A percentile compares a stretch with the other conserved stretches of the same genome.
Conservation (phyloP, 305 asterid genomes). For the Salvia sclarea region DNA sequence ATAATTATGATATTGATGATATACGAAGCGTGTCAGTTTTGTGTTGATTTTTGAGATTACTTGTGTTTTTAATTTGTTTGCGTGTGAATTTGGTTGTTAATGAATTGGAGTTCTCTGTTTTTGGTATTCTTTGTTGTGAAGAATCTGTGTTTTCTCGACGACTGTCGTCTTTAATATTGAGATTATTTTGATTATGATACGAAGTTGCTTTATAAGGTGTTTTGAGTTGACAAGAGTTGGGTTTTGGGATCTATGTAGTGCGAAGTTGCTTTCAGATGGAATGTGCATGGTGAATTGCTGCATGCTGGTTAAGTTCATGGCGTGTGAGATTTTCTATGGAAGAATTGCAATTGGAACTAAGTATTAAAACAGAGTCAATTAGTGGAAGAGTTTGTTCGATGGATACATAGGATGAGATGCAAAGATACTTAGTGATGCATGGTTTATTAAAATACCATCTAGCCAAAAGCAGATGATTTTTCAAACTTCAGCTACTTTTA, state of each 20-base stretch:
- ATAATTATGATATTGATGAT: constrained; percentile 5
- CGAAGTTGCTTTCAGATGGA: constrained; percentile 3
- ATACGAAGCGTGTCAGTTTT: constrained; percentile 16
- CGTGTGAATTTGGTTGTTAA: not conserved
- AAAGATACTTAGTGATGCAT: not conserved
- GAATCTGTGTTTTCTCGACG: constrained; percentile 7
- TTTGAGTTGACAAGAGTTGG: constrained; percentile 22
- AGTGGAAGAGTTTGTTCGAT: not conserved
- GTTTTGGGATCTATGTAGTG: constrained; percentile 17
- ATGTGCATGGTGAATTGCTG: constrained; percentile 17
- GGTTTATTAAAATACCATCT: not conserved
- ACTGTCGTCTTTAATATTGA: not conserved
- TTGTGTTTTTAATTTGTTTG: not conserved
- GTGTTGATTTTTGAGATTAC: not conserved
- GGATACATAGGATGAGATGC: not conserved
- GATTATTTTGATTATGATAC: not conserved
- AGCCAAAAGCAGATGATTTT: not conserved
- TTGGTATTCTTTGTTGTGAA: not conserved
- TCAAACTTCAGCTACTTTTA: not conserved
- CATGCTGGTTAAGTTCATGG: constrained; percentile 30
- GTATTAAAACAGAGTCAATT: not conserved
- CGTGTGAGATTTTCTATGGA: not conserved
- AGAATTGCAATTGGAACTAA: constrained; percentile 11
- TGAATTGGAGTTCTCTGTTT: constrained; percentile 13
- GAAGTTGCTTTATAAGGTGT: constrained; percentile 1